These are phyloP conservation scores for Sarcomyxa edulis DNA, from an alignment of 768 basidiomycete species.

Conservation along the genomic window DNA sequence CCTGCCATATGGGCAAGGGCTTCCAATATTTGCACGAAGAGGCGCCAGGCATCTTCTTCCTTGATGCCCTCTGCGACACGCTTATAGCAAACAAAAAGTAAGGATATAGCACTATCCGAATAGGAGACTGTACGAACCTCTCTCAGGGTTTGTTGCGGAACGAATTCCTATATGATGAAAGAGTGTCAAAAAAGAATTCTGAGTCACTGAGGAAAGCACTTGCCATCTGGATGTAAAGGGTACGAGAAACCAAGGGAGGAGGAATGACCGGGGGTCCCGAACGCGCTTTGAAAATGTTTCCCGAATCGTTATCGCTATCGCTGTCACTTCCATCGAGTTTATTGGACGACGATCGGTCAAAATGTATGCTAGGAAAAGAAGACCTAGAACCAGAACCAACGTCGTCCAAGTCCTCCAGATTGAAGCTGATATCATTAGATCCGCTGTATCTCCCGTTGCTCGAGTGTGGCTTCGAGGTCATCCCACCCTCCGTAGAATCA, in stretches of 20 bases:
- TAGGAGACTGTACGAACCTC: conserved; percentile 45
- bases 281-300: conserved; percentile 28
- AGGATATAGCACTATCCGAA: neutral
- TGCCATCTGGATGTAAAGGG: conserved; percentile 94
- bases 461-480: conserved; percentile 53
- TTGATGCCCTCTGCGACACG: conserved; percentile 74
- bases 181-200: neutral
- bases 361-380: conserved; percentile 85
- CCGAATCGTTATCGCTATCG: conserved; percentile 33
- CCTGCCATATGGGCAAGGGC: conserved; percentile 88
- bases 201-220: conserved; percentile 8
- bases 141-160: conserved; percentile 84
- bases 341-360: conserved; percentile 44
- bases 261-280: conserved; percentile 12
- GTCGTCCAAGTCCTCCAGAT: conserved; percentile 60
- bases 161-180: conserved; percentile 61
- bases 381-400: conserved; percentile 49
- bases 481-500: conserved; percentile 36
- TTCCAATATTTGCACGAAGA: conserved; percentile 87
- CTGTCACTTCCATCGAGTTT: conserved; percentile 22
- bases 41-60: conserved; percentile 84
- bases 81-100: conserved; percentile 22
- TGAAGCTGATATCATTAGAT: conserved; percentile 53
- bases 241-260: conserved; percentile 38
- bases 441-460: conserved; percentile 18